Evolutionary conservation across 1,139 yeast genomes (phyloP), one percentile per base, ranked within the genome.

Genomic region (Scheffersomyces parashehatae): DNA sequence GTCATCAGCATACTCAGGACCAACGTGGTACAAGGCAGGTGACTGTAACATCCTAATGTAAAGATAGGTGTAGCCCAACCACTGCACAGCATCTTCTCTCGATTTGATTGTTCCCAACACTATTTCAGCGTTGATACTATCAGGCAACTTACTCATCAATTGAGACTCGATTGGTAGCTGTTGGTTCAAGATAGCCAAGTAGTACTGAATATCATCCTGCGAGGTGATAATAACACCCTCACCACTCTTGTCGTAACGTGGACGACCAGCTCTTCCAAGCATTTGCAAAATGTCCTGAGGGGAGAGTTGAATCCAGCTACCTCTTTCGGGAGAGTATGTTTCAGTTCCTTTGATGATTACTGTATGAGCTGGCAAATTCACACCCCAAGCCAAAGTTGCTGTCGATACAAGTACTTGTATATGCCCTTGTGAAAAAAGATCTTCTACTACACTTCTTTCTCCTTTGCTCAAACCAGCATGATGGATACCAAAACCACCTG

Each of bases 331-430:
- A 2, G 95, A 86, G 58, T 93, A 95, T 0, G 93, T 84, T 56
- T 90, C 96, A 0, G 99, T 93, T 0, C 98, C 99, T 58, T 93
- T 91, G 48, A 93, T 88, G 28, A 93, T 84, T 28, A 93, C 99
- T 0, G 97, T 89, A 55, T 93, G 97, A 0, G 98, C 98, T 1
- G 99, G 99, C 44, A 93, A 75, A 60, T 93, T 93, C 32, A 93
- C 98, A 75, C 99, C 99, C 99, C 98, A 93, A 0, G 99, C 98
- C 50, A 93, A 77, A 0, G 99, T 93, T 0, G 98, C 96, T 1
- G 99, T 93, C 0, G 96, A 89, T 1, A 91, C 95, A 41, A 93
- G 72, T 1, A 91, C 89, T 54, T 82, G 84, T 26, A 89, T 67
- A 45, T 85, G 83, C 3, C 98, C 97, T 50, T 84, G 93, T 1